Conservation (phyloP, 495 filamentous ascomycete species). For the Penicillium ucsense region DNA sequence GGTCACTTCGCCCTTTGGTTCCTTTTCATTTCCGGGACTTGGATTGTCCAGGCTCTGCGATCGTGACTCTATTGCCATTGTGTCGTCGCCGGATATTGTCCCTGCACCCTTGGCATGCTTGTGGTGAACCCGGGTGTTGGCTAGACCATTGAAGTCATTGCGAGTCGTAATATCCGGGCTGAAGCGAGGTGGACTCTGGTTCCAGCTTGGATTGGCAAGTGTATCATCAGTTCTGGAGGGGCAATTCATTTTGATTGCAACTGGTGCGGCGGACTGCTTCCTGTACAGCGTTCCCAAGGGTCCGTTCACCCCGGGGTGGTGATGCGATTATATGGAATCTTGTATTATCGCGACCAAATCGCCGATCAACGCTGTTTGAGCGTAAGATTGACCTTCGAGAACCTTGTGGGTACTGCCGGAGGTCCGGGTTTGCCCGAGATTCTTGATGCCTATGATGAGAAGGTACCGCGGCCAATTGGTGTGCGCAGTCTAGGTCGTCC, state of each 20-base stretch:
- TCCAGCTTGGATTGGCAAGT: conserved; percentile 44
- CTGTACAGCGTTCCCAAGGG: not conserved
- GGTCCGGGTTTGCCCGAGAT: conserved; percentile 20
- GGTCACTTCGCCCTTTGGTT: conserved; percentile 24
- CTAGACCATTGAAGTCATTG: conserved; percentile 52
- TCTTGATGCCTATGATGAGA: not conserved
- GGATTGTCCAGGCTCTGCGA: conserved; percentile 15
- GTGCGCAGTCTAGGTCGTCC: conserved; percentile 1
- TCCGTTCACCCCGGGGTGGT: not conserved
- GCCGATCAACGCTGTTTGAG: conserved; percentile 3
- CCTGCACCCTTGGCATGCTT: conserved; percentile 18
- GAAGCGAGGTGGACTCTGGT: conserved; percentile 48
- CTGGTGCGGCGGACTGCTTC: not conserved
- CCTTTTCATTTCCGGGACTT: conserved; percentile 19
- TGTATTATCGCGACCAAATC: conserved; percentile 4
- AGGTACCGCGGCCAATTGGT: not conserved
- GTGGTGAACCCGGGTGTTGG: conserved; percentile 31
- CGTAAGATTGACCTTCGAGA: not conserved
- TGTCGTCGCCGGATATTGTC: conserved; percentile 15
- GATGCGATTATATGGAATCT: not conserved
- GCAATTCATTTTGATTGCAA: conserved; percentile 45
- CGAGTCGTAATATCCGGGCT: conserved; percentile 51
- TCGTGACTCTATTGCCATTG: conserved; percentile 15
- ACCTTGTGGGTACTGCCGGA: conserved; percentile 4
- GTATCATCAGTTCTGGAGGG: conserved; percentile 54